These are phyloP conservation scores for Xylaria sp. DNA, from an alignment of 2,329 filamentous ascomycete species.

Conservation along the genomic window DNA sequence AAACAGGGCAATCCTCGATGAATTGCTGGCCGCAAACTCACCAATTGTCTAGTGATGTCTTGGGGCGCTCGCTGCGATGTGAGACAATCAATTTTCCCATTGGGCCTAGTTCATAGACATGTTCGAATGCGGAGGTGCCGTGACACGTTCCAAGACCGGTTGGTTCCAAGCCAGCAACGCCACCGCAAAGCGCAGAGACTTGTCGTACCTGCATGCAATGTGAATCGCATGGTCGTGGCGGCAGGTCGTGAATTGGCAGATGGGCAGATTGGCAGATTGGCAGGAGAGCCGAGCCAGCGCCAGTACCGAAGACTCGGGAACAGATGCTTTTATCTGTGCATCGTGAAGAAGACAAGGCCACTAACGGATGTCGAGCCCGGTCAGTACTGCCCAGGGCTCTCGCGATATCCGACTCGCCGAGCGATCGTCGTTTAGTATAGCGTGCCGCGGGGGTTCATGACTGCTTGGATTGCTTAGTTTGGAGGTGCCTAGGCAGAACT, in stretches of 20 bases:
- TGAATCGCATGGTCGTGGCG: neutral
- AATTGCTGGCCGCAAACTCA: constrained; percentile 7
- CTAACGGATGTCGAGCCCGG: too few species aligned
- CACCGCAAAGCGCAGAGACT: neutral
- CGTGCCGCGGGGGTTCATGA: too few species aligned
- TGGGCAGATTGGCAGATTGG: too few species aligned
- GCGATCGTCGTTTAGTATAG: too few species aligned
- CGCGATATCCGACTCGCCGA: too few species aligned
- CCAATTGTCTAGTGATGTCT: constrained; percentile 16
- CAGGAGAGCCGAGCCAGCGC: neutral
- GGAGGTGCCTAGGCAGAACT: neutral
- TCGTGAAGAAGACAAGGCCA: too few species aligned
- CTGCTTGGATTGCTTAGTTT: too few species aligned
- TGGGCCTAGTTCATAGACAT: constrained; percentile 17
- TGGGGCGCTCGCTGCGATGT: neutral
- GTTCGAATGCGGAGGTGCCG: constrained; percentile 8
- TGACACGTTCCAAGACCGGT: constrained; percentile 25
- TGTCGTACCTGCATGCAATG: constrained; percentile 11
- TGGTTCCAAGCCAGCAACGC: constrained; percentile 1
- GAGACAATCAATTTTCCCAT: constrained; percentile 20
- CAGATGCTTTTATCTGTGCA: too few species aligned
- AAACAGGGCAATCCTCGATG: neutral
- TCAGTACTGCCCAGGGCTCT: too few species aligned
- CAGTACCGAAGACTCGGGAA: neutral
- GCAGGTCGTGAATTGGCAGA: too few species aligned